Conservation (phyloP, 495 filamentous ascomycete genomes). For the Lasiosphaeris hirsuta region DNA sequence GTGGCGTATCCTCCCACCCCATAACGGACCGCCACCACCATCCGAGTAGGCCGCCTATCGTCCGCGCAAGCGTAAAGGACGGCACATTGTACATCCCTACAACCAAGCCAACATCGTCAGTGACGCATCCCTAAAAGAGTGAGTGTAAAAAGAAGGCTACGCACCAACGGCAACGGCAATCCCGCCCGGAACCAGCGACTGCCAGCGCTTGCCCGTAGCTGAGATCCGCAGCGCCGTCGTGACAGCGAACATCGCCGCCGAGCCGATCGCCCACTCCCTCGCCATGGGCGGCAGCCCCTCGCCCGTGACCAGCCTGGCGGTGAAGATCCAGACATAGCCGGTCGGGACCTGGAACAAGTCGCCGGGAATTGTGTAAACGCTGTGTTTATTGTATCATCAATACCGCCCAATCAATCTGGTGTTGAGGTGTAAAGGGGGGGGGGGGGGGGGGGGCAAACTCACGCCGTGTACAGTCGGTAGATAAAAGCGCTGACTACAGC, state of each 20-base stretch:
- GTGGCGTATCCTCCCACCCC: conserved; percentile 52
- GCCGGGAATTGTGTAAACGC: conserved; percentile 81
- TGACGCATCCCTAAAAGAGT: neutral
- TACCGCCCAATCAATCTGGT: too few relatives aligned
- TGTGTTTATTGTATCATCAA: neutral
- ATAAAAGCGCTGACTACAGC: conserved; percentile 83
- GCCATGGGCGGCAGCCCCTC: conserved; percentile 83
- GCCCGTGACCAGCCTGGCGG: conserved; percentile 89
- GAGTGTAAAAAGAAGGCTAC: conserved; percentile 19
- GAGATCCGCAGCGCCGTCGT: conserved; percentile 65
- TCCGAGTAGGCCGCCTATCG: conserved; percentile 76
- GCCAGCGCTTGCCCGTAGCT: conserved; percentile 43
- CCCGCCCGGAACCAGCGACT: conserved; percentile 73
- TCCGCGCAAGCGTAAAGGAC: conserved; percentile 87
- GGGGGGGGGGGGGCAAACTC: conserved; percentile 1
- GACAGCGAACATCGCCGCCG: conserved; percentile 64
- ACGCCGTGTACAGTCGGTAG: conserved; percentile 83
- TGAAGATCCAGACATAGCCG: conserved; percentile 95
- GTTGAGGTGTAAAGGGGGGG: neutral
- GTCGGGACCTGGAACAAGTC: conserved; percentile 91
- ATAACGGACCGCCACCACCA: conserved; percentile 71
- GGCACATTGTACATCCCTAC: conserved; percentile 95
- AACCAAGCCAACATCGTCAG: neutral
- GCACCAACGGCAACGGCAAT: conserved; percentile 88
- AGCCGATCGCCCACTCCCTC: conserved; percentile 67